Conservation (phyloP, 495 filamentous ascomycete species). For the Copromyces sp. region DNA sequence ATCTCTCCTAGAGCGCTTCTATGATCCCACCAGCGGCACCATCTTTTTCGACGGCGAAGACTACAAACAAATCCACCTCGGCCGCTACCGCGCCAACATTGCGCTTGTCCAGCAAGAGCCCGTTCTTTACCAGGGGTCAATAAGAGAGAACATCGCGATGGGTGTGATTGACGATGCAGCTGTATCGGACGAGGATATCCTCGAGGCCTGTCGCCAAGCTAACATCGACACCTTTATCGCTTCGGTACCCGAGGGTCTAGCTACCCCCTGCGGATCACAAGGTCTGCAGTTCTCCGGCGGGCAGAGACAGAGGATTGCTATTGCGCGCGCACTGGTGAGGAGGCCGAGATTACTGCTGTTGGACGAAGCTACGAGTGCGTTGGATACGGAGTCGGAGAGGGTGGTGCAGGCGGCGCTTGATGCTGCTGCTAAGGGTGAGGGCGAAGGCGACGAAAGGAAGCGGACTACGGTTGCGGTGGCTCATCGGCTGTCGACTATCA, state of each 20-base stretch:
- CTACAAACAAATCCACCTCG: constrained; percentile 27
- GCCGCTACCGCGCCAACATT: constrained; percentile 34
- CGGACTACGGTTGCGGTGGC: constrained; percentile 67
- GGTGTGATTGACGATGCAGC: constrained; percentile 25
- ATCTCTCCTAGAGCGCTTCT: constrained; percentile 52
- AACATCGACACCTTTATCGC: constrained; percentile 51
- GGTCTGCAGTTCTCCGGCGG: constrained; percentile 62
- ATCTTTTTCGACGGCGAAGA: constrained; percentile 39
- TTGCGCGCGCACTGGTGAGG: constrained; percentile 64
- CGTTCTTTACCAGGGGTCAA: constrained; percentile 41
- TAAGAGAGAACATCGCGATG: constrained; percentile 48
- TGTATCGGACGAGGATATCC: constrained; percentile 36
- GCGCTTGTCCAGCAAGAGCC: constrained; percentile 51
- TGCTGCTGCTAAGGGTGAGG: constrained; percentile 39
- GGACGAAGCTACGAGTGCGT: constrained; percentile 65
- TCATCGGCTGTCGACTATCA: constrained; percentile 44
- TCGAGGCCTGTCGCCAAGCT: constrained; percentile 46
- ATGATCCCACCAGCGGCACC: constrained; percentile 43
- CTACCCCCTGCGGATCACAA: constrained; percentile 48
- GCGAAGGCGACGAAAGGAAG: constrained; percentile 8
- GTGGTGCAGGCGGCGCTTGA: constrained; percentile 60
- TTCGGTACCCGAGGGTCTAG: constrained; percentile 47
- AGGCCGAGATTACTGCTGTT: constrained; percentile 60
- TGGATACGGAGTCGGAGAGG: constrained; percentile 67
- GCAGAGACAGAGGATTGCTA: constrained; percentile 64